Evolutionary conservation across 352 stramenopile species (phyloP).

Genomic region (Stramenopiles sp.): DNA sequence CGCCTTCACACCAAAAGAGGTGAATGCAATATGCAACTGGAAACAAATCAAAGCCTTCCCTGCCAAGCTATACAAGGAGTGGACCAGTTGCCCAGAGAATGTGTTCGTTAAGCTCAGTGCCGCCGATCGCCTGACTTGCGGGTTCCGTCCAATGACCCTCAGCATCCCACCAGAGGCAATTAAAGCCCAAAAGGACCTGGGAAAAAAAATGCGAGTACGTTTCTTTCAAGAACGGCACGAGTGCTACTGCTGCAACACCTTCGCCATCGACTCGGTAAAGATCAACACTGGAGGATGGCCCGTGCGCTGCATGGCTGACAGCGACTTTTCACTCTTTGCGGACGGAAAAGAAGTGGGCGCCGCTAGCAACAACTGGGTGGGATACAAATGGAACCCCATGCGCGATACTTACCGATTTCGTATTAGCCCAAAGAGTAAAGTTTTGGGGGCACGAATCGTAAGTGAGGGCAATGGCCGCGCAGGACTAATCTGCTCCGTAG

Average conservation of each 20-base stretch:
- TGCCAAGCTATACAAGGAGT: not conserved
- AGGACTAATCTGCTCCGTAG: not conserved
- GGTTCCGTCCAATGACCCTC: not conserved
- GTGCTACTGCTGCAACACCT: slow-evolving; percentile 4
- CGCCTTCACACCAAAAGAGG: not conserved
- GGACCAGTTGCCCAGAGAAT: not conserved
- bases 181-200: not conserved
- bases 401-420: not conserved
- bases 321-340: not conserved
- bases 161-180: not conserved
- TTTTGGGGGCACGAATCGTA: not conserved
- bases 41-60: slow-evolving; percentile 9
- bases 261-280: not conserved
- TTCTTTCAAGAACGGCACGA: slow-evolving; percentile 10
- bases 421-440: not conserved
- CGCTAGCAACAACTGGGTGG: not conserved
- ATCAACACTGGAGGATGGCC: slow-evolving; percentile 1
- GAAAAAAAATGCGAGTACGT: not conserved
- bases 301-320: not conserved
- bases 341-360: not conserved
- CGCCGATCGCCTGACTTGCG: not conserved
- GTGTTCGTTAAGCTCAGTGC: not conserved
- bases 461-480: not conserved
- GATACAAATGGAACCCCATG: not conserved
- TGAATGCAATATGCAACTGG: not conserved